These are phyloP conservation scores for Talaromyces ruber DNA, from an alignment of 495 filamentous ascomycete genomes.

Conservation along the genomic window DNA sequence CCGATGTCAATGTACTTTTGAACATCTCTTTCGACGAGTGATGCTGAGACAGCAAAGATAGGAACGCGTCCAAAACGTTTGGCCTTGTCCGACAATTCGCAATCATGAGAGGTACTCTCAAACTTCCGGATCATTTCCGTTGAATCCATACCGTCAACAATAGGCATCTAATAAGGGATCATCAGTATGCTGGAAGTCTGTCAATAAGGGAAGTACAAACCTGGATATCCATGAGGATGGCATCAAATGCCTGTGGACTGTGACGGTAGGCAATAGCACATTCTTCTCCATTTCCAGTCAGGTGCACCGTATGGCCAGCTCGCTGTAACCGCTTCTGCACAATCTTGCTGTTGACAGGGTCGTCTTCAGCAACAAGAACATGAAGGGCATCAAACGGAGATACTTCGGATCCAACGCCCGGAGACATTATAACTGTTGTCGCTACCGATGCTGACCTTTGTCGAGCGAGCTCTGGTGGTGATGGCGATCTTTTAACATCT, in stretches of 20 bases:
- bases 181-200: not conserved
- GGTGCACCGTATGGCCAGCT: slow-evolving; percentile 59
- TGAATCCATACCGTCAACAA: slow-evolving; percentile 78
- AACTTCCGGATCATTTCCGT: slow-evolving; percentile 73
- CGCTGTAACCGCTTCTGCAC: slow-evolving; percentile 78
- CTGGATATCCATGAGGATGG: slow-evolving; percentile 97
- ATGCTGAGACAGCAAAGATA: slow-evolving; percentile 87
- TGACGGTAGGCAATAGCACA: slow-evolving; percentile 64
- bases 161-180: slow-evolving; percentile 64
- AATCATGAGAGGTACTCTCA: slow-evolving; percentile 39
- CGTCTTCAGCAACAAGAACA: slow-evolving; percentile 84
- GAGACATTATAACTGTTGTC: not conserved
- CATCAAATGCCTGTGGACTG: slow-evolving; percentile 55
- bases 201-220: slow-evolving; percentile 32
- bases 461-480: slow-evolving; percentile 2
- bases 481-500: slow-evolving; percentile 8
- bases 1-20: slow-evolving; percentile 68
- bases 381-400: slow-evolving; percentile 25
- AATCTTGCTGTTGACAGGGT: slow-evolving; percentile 87
- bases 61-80: slow-evolving; percentile 42
- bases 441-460: not conserved
- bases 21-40: slow-evolving; percentile 62
- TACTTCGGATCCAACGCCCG: not conserved
- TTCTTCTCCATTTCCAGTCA: slow-evolving; percentile 81
- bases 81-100: slow-evolving; percentile 33